These are phyloP conservation scores for Nakazawaea holstii DNA, from an alignment of 805 yeast genomes.

Conservation along the genomic window DNA sequence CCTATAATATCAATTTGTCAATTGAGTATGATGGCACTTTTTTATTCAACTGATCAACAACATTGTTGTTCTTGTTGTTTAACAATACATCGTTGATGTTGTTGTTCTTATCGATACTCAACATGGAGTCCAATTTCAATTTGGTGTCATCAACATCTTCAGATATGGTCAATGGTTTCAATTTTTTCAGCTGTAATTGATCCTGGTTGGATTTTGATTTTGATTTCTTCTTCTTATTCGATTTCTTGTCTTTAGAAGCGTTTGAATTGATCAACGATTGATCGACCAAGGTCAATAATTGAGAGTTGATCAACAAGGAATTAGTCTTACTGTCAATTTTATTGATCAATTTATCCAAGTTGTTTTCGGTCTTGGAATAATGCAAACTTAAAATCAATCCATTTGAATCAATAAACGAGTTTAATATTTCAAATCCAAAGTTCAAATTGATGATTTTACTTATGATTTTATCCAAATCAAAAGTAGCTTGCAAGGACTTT, in stretches of 20 bases:
- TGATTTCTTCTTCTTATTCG: conserved; percentile 21
- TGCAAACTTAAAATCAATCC: conserved; percentile 64
- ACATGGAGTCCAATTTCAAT: conserved; percentile 16
- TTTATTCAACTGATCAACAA: conserved; percentile 29
- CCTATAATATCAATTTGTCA: conserved; percentile 38
- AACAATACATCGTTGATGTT: conserved; percentile 11
- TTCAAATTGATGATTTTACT: conserved; percentile 38
- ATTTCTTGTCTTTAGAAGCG: conserved; percentile 21
- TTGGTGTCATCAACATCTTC: conserved; percentile 15
- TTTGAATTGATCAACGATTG: conserved; percentile 29
- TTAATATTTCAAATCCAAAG: conserved; percentile 56
- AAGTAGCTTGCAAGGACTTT: conserved; percentile 22
- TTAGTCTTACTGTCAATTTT: conserved; percentile 37
- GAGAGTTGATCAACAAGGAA: conserved; percentile 33
- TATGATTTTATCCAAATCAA: conserved; percentile 38
- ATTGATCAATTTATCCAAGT: conserved; percentile 37
- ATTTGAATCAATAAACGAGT: conserved; percentile 64
- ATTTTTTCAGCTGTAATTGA: not conserved
- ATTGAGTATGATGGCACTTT: conserved; percentile 51
- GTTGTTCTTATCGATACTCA: conserved; percentile 18
- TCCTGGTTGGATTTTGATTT: conserved; percentile 7
- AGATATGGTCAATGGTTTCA: conserved; percentile 15
- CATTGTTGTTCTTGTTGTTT: conserved; percentile 23
- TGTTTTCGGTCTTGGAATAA: conserved; percentile 38
- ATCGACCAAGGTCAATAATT: conserved; percentile 39